These are phyloP conservation scores for Diaporthe capsici DNA, from an alignment of 2,329 filamentous ascomycete genomes.

Conservation along the genomic window DNA sequence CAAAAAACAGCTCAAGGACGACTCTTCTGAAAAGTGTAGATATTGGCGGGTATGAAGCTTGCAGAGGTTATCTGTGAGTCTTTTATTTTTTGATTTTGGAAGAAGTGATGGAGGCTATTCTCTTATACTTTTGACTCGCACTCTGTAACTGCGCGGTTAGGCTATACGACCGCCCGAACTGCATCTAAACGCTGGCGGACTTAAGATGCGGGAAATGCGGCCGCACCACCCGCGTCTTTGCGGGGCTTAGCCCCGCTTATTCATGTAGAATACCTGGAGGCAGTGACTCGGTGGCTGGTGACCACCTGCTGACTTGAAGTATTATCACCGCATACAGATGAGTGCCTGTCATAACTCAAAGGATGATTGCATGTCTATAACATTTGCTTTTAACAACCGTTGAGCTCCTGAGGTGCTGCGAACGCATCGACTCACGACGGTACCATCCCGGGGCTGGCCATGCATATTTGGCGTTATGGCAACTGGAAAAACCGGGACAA, in stretches of 20 bases:
- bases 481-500: not conserved
- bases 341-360: not conserved
- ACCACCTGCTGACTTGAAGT: not conserved
- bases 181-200: not conserved
- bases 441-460: not conserved
- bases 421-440: not conserved
- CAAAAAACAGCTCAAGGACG: not conserved
- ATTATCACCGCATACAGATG: not conserved
- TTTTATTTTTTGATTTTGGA: not conserved
- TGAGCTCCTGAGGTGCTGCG: not conserved
- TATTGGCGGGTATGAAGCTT: not conserved
- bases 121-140: slow-evolving; percentile 3
- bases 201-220: not conserved
- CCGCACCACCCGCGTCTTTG: not conserved
- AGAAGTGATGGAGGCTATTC: no score
- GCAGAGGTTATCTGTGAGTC: not conserved
- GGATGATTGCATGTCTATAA: not conserved
- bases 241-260: not conserved
- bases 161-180: not conserved
- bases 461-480: not conserved
- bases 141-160: not conserved
- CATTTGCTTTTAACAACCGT: not conserved
- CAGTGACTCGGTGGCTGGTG: not conserved
- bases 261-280: no score
- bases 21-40: not conserved